Percentiles rank a stretch among this genome's conserved stretches.
phyloP scores from a whole-genome alignment of 73 alveolate species.

The Paramecium octaurelia region DNA sequence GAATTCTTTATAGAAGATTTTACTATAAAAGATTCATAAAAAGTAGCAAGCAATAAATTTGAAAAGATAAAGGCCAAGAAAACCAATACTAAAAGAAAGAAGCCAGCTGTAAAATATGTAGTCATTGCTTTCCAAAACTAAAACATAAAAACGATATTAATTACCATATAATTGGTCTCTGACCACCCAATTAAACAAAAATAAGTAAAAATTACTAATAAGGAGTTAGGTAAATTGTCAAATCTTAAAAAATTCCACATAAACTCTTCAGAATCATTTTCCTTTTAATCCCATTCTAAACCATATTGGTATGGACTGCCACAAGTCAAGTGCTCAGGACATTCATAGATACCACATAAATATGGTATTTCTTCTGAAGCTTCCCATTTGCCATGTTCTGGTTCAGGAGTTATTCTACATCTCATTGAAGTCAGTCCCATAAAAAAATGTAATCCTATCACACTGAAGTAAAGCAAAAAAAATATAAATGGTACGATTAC shows the following conservation, averaged over 20 bases:
- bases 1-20: background rate
- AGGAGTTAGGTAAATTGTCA: slow-evolving; percentile 23
- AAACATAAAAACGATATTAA: background rate
- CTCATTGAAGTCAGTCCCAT: slow-evolving; percentile 32
- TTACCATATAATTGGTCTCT: slow-evolving; percentile 51
- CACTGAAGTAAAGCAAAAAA: slow-evolving; percentile 46
- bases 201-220: slow-evolving; percentile 50
- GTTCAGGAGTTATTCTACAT: slow-evolving; percentile 58
- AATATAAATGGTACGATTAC: slow-evolving; percentile 24
- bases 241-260: slow-evolving; percentile 16
- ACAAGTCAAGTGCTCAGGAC: slow-evolving; percentile 20
- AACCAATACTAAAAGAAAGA: background rate
- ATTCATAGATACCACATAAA: slow-evolving; percentile 7
- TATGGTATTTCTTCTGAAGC: background rate
- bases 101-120: slow-evolving; percentile 5
- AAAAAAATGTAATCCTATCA: slow-evolving; percentile 55
- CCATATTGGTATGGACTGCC: slow-evolving; percentile 58
- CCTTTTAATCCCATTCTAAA: slow-evolving; percentile 3
- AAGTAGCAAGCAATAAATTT: slow-evolving; percentile 1
- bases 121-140: slow-evolving; percentile 26
- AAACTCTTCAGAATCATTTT: slow-evolving; percentile 34
- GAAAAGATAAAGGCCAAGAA: slow-evolving; percentile 12
- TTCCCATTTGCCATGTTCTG: slow-evolving; percentile 15
- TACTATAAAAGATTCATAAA: slow-evolving; percentile 22
- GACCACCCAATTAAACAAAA: slow-evolving; percentile 56